Evolutionary conservation across 805 yeast genomes (phyloP), one percentile per base, ranked within the genome.

Genomic region (Saccharomycopsis microspora): DNA sequence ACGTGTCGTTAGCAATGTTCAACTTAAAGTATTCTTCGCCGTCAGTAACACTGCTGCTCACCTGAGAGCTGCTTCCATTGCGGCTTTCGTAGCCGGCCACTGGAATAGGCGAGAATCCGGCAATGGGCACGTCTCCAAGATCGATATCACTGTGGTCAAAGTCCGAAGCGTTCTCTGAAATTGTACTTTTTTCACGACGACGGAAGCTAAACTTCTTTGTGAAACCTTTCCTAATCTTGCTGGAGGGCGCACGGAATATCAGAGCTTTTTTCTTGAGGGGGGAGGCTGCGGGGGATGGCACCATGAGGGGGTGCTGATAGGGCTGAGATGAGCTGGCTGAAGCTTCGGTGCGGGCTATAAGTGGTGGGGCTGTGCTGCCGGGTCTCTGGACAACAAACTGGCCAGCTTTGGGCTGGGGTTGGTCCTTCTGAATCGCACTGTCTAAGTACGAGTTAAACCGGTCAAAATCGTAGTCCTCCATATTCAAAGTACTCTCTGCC

Each of bases 1-100:
- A 4, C 9, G 46, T 46, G 35, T 49, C 53, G 19, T 44, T 49
- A 6, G 45, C 50, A 40, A 49, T 46, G 33, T 49, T 38, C 30
- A 49, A 31, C 7, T 43, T 34, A 31, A 46, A 49, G 34, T 49
- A 49, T 33, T 49, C 53, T 6, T 31, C 47, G 10, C 41, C 49
- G 29, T 49, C 49, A 37, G 36, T 43, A 3, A 46, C 41, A 27
- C 50, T 47, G 30, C 44, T 36, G 10, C 33, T 27, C n/a, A 11
- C 8, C 30, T 43, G 45, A 10, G 44, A 42, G 30, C 31, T 6
- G 28, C 38, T 42, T 9, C 41, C 29, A 27, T 39, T 39, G 30
- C 9, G 8, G 41, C 29, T 39, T 9, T 10, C 10, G 11, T 34
- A 34, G 37, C 10, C n/a, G 11, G 10, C n/a, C 10, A 10, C 11